Conservation (phyloP, 768 basidiomycete genomes). For the Mycena vitilis region DNA sequence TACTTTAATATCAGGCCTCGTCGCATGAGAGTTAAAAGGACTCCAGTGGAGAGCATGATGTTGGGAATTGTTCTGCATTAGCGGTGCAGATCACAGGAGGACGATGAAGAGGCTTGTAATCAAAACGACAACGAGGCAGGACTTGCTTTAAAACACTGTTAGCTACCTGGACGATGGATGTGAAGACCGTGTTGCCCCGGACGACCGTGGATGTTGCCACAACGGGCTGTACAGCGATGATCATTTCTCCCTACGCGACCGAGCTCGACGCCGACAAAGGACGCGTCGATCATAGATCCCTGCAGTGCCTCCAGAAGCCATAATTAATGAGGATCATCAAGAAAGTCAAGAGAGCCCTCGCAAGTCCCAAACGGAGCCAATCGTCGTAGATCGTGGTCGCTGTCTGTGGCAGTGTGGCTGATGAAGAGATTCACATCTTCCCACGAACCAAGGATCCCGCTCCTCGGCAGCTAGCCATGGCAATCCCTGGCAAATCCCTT, state of each 20-base stretch:
- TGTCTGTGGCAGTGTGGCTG: too few species aligned
- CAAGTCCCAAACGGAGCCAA: conserved; percentile 9
- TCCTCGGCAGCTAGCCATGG: too few species aligned
- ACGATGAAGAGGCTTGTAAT: conserved; percentile 36
- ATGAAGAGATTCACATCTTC: too few species aligned
- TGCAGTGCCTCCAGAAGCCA: conserved; percentile 20
- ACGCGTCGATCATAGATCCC: conserved; percentile 35
- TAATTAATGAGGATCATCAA: conserved; percentile 26
- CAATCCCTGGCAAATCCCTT: too few species aligned
- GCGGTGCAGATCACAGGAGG: conserved; percentile 57
- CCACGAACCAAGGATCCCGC: too few species aligned
- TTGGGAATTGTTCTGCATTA: conserved; percentile 48
- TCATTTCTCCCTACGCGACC: conserved; percentile 34
- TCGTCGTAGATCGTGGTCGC: background rate
- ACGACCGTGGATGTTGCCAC: conserved; percentile 29
- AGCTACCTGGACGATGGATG: conserved; percentile 45
- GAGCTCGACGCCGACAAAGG: conserved; percentile 11
- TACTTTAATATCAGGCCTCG: conserved; percentile 56
- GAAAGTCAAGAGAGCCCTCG: background rate
- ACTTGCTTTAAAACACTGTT: conserved; percentile 40
- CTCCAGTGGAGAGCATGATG: conserved; percentile 46
- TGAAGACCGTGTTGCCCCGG: conserved; percentile 33
- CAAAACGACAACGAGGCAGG: conserved; percentile 38
- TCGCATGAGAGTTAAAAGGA: conserved; percentile 33
- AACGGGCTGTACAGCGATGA: conserved; percentile 52